These are phyloP conservation scores for Knoxia roxburghii DNA, from an alignment of 257 asterid genomes.

Conservation along the genomic window DNA sequence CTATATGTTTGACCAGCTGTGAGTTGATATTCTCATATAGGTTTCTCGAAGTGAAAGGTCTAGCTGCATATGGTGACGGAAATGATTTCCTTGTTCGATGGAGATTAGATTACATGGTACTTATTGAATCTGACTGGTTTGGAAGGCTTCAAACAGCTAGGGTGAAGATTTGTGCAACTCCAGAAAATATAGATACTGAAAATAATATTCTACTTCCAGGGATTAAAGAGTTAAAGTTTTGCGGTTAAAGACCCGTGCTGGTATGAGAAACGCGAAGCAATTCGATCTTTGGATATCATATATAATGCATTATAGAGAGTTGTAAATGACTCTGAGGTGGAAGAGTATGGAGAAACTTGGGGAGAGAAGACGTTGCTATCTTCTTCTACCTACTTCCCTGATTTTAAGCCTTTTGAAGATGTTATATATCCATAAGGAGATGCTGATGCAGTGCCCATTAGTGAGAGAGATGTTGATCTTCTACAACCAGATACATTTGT, in stretches of 20 bases:
- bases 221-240: constrained; percentile 53
- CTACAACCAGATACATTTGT: constrained; percentile 83
- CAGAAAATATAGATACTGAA: constrained; percentile 32
- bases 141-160: constrained; percentile 44
- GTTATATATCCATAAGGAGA: constrained; percentile 87
- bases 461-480: constrained; percentile 82
- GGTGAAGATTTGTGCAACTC: constrained; percentile 34
- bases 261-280: constrained; percentile 65
- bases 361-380: constrained; percentile 26
- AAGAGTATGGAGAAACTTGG: constrained; percentile 25
- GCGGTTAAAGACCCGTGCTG: constrained; percentile 52
- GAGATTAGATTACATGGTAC: constrained; percentile 55
- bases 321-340: constrained; percentile 40
- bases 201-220: constrained; percentile 33
- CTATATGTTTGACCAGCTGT: constrained; percentile 35
- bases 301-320: constrained; percentile 64
- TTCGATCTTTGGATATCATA: constrained; percentile 59
- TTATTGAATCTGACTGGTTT: constrained; percentile 62
- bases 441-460: constrained; percentile 80
- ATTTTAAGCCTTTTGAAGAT: constrained; percentile 70
- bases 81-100: constrained; percentile 36
- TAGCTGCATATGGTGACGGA: constrained; percentile 23
- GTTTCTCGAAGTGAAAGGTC: constrained; percentile 49
- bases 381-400: constrained; percentile 44
- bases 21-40: constrained; percentile 52